phyloP scores from a whole-genome alignment of 1,284 basidiomycete genomes.

The Abortiporus biennis region DNA sequence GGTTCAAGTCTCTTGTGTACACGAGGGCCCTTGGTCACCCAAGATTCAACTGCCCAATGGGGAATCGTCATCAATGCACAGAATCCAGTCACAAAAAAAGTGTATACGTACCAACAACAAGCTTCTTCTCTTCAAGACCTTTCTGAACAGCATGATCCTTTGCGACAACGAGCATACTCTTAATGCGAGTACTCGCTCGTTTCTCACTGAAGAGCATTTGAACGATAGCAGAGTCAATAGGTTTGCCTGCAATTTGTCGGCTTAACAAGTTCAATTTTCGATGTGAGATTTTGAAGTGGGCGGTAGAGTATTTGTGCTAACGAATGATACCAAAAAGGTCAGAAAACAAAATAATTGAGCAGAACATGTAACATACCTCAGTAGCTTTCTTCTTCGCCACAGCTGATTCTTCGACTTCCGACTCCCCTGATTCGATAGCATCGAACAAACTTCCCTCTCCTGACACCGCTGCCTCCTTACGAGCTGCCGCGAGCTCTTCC shows the following conservation, averaged over 20 bases:
- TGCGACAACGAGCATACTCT: conserved; percentile 85
- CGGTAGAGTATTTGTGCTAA: conserved; percentile 88
- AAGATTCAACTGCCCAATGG: conserved; percentile 69
- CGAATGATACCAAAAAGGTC: not conserved
- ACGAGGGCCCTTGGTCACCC: conserved; percentile 84
- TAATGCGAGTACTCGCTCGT: conserved; percentile 78
- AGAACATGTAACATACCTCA: conserved; percentile 20
- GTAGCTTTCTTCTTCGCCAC: conserved; percentile 22
- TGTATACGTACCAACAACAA: conserved; percentile 71
- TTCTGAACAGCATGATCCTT: conserved; percentile 87
- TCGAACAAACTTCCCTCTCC: conserved; percentile 57
- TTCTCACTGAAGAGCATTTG: conserved; percentile 97
- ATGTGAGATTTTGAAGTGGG: conserved; percentile 89
- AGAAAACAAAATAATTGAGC: not conserved
- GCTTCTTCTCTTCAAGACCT: conserved; percentile 64
- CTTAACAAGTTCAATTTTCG: conserved; percentile 89
- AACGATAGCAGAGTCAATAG: conserved; percentile 90
- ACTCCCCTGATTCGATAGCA: conserved; percentile 19
- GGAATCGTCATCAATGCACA: conserved; percentile 5
- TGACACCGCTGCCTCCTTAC: conserved; percentile 44
- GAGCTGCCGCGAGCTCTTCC: conserved; percentile 46
- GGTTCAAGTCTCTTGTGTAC: conserved; percentile 72
- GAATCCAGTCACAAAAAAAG: conserved; percentile 1
- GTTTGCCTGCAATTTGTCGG: conserved; percentile 82
- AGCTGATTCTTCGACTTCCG: conserved; percentile 21